Evolutionary conservation across 1,284 basidiomycete species (phyloP), one percentile per base, ranked within the genome.

Genomic region (Cystobasidium slooffiae): DNA sequence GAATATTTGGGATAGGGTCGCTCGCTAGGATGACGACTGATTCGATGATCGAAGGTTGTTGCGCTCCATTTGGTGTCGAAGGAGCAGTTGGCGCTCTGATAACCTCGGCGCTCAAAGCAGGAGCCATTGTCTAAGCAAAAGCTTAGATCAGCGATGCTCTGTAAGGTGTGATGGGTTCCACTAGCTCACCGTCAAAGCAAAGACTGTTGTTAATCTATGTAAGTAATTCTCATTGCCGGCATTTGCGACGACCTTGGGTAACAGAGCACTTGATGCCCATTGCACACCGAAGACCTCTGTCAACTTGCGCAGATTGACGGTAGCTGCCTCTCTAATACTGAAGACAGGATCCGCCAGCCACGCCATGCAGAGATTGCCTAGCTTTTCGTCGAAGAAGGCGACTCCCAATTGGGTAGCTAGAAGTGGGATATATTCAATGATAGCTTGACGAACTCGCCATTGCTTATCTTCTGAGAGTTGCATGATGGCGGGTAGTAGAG

Each of bases 401-500:
- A 95, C 94, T 74, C 97, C 97, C 69, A 99, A 88, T 83, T 99
- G 97, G 24, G 92, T 96, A 61, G 97, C 95, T 52, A 99, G 89
- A 24, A 99, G 88, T 86, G 97, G 84, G 89, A 88, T 98, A 84
- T 99, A 98, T 84, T 99, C 97, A 84, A 99, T 99, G 84, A 99
- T 99, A 16, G 97, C 97, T 84, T 99, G 97, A 79, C 97, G 91
- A 53, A 99, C 97, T 64, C 97, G 91, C 97, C 97, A 99, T 79
- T 97, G 97, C 84, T 99, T 99, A 86, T 99, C 97, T 84, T 99
- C 97, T 31, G 97, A 96, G 58, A 99, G 86, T 82, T 98, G 93
- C 79, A 99, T 93, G 79, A 99, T 99, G 44, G 97, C 97, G 8
- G 97, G 97, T 24, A 99, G 88, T 49, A 99, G 89, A 76, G 94